These are phyloP conservation scores for Lepraria neglecta DNA, from an alignment of 495 filamentous ascomycete genomes.

Conservation along the genomic window DNA sequence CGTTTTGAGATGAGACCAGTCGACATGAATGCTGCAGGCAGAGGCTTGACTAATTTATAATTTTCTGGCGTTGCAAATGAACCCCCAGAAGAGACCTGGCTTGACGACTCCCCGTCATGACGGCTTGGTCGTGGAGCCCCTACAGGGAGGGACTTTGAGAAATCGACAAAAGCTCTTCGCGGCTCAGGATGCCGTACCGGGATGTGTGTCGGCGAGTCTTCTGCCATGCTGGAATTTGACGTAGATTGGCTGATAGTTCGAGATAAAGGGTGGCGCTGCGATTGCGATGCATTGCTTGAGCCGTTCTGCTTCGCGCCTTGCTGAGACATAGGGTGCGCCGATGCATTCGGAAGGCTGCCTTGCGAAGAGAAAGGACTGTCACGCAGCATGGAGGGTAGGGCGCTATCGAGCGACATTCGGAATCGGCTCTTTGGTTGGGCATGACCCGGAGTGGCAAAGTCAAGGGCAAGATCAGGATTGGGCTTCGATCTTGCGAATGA, in stretches of 20 bases:
- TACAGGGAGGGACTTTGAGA: conserved; percentile 74
- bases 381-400: conserved; percentile 51
- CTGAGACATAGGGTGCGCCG: conserved; percentile 43
- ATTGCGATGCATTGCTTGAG: conserved; percentile 32
- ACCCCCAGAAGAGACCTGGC: conserved; percentile 44
- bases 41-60: conserved; percentile 75
- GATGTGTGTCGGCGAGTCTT: conserved; percentile 68
- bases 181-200: conserved; percentile 49
- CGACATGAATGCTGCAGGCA: conserved; percentile 84
- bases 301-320: conserved; percentile 23
- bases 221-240: conserved; percentile 66
- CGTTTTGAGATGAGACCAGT: conserved; percentile 89
- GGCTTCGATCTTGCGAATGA: conserved; percentile 48
- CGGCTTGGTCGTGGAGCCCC: conserved; percentile 50
- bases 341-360: conserved; percentile 48
- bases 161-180: conserved; percentile 53
- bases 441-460: conserved; percentile 45
- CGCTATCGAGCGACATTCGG: conserved; percentile 68
- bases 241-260: conserved; percentile 78
- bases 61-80: conserved; percentile 75
- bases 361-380: conserved; percentile 58
- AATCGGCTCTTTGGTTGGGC: conserved; percentile 48
- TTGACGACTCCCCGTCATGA: conserved; percentile 31
- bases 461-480: conserved; percentile 33
- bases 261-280: conserved; percentile 76